Percentiles rank a stretch among this genome's conserved stretches.
Evolutionary conservation across 345 rosid genomes (phyloP).

Genomic region (Hibiscus trionum): DNA sequence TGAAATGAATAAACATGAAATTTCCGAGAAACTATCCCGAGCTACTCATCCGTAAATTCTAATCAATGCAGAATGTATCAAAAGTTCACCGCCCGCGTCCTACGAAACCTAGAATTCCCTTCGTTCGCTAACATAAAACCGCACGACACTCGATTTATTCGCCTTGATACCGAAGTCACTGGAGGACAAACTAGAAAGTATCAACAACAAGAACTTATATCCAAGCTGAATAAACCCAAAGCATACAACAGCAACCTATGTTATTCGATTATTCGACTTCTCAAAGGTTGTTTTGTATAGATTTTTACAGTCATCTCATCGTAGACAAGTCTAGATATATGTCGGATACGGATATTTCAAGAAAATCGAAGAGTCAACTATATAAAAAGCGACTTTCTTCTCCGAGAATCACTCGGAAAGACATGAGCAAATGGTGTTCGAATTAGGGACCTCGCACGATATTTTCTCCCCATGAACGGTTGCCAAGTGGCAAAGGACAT

Average conservation of each 20-base stretch:
- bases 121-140: neutral
- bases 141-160: neutral
- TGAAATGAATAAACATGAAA: too few relatives aligned
- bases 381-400: too few relatives aligned
- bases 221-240: constrained; percentile 1
- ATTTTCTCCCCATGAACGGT: constrained; percentile 16
- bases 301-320: neutral
- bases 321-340: neutral
- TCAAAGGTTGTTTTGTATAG: too few relatives aligned
- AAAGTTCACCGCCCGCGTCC: neutral
- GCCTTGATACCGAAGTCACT: neutral
- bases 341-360: neutral
- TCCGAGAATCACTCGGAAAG: constrained; percentile 11
- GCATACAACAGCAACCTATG: neutral
- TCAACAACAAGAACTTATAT: neutral
- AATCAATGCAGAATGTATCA: neutral
- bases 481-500: constrained; percentile 27
- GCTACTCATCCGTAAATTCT: neutral
- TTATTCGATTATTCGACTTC: neutral
- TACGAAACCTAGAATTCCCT: neutral
- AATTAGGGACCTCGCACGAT: constrained; percentile 9
- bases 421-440: constrained; percentile 12
- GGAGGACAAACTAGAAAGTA: too few relatives aligned
- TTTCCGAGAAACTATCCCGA: neutral
- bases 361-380: too few relatives aligned